These are phyloP conservation scores for Leccinum aurantiacum DNA, from an alignment of 768 basidiomycete genomes.

Conservation along the genomic window DNA sequence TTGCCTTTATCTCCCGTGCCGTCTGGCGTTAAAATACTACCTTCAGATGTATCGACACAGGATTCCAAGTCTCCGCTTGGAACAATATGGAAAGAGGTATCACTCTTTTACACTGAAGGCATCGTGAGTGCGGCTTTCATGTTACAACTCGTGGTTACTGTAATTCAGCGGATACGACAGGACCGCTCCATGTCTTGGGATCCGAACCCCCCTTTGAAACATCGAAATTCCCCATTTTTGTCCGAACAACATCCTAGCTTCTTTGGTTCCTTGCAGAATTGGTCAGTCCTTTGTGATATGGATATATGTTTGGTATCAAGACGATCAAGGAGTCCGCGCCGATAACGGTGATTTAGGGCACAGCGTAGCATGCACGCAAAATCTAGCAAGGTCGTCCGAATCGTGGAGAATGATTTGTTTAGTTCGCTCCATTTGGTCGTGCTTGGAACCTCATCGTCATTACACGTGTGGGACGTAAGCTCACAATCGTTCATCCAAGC, in stretches of 20 bases:
- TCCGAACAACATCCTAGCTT: conserved; percentile 61
- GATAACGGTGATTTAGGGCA: conserved; percentile 40
- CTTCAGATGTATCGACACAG: not conserved
- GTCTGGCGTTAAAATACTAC: not conserved
- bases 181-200: conserved; percentile 66
- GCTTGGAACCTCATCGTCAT: conserved; percentile 65
- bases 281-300: conserved; percentile 41
- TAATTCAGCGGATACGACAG: conserved; percentile 30
- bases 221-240: conserved; percentile 54
- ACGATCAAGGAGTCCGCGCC: not conserved
- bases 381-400: conserved; percentile 39
- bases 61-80: not conserved
- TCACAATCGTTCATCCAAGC: conserved; percentile 58
- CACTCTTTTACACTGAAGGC: conserved; percentile 3
- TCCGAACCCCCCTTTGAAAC: conserved; percentile 35
- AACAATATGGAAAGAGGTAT: conserved; percentile 22
- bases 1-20: not conserved
- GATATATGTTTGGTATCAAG: not conserved
- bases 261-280: conserved; percentile 56
- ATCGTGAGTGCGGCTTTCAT: conserved; percentile 16
- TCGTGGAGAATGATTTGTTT: conserved; percentile 49
- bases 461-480: conserved; percentile 61
- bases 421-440: conserved; percentile 54
- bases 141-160: not conserved
- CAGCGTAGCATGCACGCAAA: conserved; percentile 46